Conservation (phyloP, 2,329 filamentous ascomycete species). For the Phaeosphaeriaceae sp. region DNA sequence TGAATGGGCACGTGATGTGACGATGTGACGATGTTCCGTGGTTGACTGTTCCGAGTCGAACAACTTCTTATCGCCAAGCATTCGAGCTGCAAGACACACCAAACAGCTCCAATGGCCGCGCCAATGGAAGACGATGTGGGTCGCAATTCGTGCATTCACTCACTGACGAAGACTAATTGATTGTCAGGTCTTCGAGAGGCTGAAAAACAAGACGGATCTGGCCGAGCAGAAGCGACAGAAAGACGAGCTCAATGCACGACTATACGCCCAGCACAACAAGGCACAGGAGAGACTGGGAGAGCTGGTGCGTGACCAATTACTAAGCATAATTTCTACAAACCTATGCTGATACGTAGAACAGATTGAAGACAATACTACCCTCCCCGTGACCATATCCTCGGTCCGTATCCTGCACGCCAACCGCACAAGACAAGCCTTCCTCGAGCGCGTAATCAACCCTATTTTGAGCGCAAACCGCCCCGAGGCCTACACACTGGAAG, state of each 20-base stretch:
- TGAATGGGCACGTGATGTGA: conserved; percentile 21
- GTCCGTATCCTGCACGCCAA: conserved; percentile 82
- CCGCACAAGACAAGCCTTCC: conserved; percentile 83
- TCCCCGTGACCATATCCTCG: conserved; percentile 86
- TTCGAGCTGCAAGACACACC: conserved; percentile 29
- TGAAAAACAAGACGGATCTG: conserved; percentile 65
- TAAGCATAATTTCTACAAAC: conserved; percentile 1
- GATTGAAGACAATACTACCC: conserved; percentile 81
- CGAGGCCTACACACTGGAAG: conserved; percentile 76
- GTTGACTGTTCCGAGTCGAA: background rate
- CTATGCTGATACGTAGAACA: conserved; percentile 43
- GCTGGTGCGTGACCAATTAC: conserved; percentile 58
- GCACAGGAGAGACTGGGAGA: conserved; percentile 69
- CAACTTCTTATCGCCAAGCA: conserved; percentile 30
- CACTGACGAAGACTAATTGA: conserved; percentile 17
- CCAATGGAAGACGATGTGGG: conserved; percentile 56
- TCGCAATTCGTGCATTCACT: background rate
- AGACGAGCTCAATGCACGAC: conserved; percentile 64
- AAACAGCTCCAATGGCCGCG: conserved; percentile 51
- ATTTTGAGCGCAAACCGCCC: conserved; percentile 72
- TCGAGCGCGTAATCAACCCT: conserved; percentile 80
- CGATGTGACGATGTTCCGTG: conserved; percentile 9
- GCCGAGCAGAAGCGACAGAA: conserved; percentile 65
- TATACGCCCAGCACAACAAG: conserved; percentile 64
- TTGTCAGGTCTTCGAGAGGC: conserved; percentile 64